Percentiles rank a stretch among this genome's conserved stretches.
phyloP scores from a whole-genome alignment of 2,329 filamentous ascomycete genomes.

The Aspergillus viridinutans region DNA sequence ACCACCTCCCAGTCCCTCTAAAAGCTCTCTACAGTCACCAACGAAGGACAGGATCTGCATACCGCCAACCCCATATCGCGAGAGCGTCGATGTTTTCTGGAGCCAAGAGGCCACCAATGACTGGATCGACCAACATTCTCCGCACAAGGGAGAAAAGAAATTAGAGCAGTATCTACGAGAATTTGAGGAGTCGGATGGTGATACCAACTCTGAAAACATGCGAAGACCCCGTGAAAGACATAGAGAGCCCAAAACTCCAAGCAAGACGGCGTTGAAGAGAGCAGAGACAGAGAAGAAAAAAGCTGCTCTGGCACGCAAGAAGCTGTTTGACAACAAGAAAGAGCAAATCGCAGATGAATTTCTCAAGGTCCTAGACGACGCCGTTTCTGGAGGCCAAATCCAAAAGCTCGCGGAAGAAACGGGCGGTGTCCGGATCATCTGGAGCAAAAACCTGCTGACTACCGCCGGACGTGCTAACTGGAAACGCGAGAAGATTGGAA shows the following conservation, averaged over 20 bases:
- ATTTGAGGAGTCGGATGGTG: constrained; percentile 36
- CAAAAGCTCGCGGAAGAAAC: constrained; percentile 45
- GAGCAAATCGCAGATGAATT: constrained; percentile 51
- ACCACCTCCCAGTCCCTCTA: constrained; percentile 43
- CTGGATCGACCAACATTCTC: constrained; percentile 54
- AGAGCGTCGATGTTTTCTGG: constrained; percentile 54
- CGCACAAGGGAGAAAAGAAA: constrained; percentile 35
- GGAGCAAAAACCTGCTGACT: constrained; percentile 60
- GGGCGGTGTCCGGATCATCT: constrained; percentile 56
- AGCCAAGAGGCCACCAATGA: constrained; percentile 48
- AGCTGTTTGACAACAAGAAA: constrained; percentile 53
- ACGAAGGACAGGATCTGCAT: constrained; percentile 43
- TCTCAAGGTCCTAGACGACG: constrained; percentile 52
- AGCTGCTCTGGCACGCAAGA: constrained; percentile 36
- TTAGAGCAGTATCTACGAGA: constrained; percentile 22
- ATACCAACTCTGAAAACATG: constrained; percentile 24
- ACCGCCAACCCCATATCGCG: constrained; percentile 48
- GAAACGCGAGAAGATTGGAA: constrained; percentile 50
- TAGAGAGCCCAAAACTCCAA: constrained; percentile 21
- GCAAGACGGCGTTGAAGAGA: constrained; percentile 39
- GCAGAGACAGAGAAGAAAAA: constrained; percentile 35
- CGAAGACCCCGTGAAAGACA: constrained; percentile 1
- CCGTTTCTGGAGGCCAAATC: constrained; percentile 49
- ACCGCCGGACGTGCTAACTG: constrained; percentile 66
- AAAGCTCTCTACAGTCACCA: constrained; percentile 43